These are phyloP conservation scores for Plasmodium knowlesi DNA, from an alignment of 169 alveolate genomes.

Conservation along the genomic window DNA sequence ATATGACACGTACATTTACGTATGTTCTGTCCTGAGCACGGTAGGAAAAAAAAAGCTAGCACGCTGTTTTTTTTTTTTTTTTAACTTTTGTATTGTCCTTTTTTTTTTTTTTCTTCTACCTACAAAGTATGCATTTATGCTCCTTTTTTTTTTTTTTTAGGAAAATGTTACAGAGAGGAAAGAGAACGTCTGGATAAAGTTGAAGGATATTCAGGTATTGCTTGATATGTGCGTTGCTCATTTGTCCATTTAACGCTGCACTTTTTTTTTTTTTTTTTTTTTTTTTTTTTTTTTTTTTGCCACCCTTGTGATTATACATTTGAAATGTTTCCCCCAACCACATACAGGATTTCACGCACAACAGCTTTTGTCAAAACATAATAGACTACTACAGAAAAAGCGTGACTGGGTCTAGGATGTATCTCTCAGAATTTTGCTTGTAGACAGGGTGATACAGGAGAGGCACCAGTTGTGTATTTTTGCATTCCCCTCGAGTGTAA, in stretches of 20 bases:
- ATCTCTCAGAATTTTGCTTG: constrained; percentile 13
- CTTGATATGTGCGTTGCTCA: constrained; percentile 6
- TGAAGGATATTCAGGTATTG: constrained; percentile 63
- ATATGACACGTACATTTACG: constrained; percentile 50
- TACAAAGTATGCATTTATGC: background rate
- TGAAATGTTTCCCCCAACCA: background rate
- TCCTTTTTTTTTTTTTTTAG: constrained; percentile 5
- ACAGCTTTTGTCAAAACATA: constrained; percentile 61
- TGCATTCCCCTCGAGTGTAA: background rate
- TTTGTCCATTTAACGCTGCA: background rate
- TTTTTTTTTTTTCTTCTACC: background rate
- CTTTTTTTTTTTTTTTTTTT: constrained; percentile 2
- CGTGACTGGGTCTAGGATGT: constrained; percentile 13
- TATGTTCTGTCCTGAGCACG: constrained; percentile 33
- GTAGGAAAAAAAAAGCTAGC: constrained; percentile 18
- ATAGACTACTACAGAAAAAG: constrained; percentile 42
- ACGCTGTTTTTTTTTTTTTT: background rate
- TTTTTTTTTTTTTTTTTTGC: constrained; percentile 5
- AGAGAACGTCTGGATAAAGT: constrained; percentile 35
- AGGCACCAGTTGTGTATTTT: background rate
- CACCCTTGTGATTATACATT: background rate
- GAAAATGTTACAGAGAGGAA: constrained; percentile 23
- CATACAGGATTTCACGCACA: constrained; percentile 46
- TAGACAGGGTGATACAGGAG: background rate
- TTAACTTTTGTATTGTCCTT: background rate